These are phyloP conservation scores for Trichoderma orchidacearum DNA, from an alignment of 495 filamentous ascomycete genomes.

Conservation along the genomic window DNA sequence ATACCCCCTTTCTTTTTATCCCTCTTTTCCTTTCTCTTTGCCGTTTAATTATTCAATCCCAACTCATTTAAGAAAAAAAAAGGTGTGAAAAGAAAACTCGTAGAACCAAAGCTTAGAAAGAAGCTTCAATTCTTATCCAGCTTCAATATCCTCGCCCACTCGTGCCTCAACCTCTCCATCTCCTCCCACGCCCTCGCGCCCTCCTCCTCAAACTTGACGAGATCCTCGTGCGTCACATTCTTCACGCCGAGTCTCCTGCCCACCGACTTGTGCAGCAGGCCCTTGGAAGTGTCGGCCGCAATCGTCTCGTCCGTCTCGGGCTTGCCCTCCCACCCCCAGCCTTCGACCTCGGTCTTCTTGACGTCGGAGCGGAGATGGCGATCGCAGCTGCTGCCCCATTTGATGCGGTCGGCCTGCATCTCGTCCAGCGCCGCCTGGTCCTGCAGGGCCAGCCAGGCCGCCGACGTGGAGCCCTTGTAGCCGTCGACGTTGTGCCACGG, in stretches of 20 bases:
- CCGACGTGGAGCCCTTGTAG: conserved; percentile 64
- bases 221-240: conserved; percentile 49
- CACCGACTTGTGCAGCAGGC: conserved; percentile 16
- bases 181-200: conserved; percentile 63
- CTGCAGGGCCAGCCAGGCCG: conserved; percentile 66
- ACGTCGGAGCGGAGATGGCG: conserved; percentile 42
- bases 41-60: too few species aligned
- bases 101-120: not conserved
- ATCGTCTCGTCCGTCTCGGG: conserved; percentile 37
- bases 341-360: conserved; percentile 63
- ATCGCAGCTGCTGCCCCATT: conserved; percentile 72
- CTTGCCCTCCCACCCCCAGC: conserved; percentile 70
- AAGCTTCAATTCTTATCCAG: not conserved
- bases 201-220: conserved; percentile 57
- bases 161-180: conserved; percentile 68
- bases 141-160: conserved; percentile 53
- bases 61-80: not conserved
- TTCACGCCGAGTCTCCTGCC: conserved; percentile 41
- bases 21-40: not conserved
- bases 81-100: not conserved
- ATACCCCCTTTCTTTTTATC: not conserved
- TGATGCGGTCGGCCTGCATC: conserved; percentile 39
- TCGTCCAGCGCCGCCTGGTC: conserved; percentile 52
- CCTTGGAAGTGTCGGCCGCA: conserved; percentile 22
- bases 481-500: conserved; percentile 70